Base-by-base conservation (phyloP, 2,329 filamentous ascomycete genomes). In the Colletotrichum abscissum region DNA sequence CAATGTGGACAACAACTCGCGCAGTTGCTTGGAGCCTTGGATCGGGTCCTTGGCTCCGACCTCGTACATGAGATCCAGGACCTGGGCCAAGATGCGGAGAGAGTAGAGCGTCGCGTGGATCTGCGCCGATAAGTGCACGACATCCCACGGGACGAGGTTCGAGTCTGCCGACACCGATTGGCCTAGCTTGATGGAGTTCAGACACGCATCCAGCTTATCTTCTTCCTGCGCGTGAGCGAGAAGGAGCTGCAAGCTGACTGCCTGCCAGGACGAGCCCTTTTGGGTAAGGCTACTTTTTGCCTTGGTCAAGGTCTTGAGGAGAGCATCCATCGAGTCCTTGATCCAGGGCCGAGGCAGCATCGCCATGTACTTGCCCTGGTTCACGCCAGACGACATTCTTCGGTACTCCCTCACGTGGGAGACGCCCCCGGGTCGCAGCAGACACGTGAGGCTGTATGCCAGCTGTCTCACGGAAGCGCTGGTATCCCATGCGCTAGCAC, bases 91-190 rank as follows among this genome's bases (percentile, higher is more conserved):
- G 74, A 90, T 88, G 56, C 90, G 86, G 1, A 93, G 78, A 0
- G 91, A 93, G 77, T 93, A 93, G 6, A 90, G 80, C 0, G 87
- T 84, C 5, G 89, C 89, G 67, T 92, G 89, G 0, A 91, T 80
- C 75, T 92, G 89, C 0, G 91, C 91, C 9, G 86, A 79, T 60
- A 92, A 84, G 76, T 94, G 92, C 56, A 93, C 81, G 22, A 88
- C 82, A 11, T 87, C 83, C 92, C 92, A 94, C 1, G 76, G 80
- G 60, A 77, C 75, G 58, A 46, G 79, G 2, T 76, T 78, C 0
- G 73, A 72, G 24, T 72, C 69, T 75, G 1, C 76, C 77, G 59
- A 62, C n/a, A 73, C 62, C 14, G 67, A 73, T 0, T 66, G 49
- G 9, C 30, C 71, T 3, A 66, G 71, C 24, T 63, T 73, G 19